Conservation (phyloP, 257 asterid species). For the Ophiorrhiza pumila region DNA sequence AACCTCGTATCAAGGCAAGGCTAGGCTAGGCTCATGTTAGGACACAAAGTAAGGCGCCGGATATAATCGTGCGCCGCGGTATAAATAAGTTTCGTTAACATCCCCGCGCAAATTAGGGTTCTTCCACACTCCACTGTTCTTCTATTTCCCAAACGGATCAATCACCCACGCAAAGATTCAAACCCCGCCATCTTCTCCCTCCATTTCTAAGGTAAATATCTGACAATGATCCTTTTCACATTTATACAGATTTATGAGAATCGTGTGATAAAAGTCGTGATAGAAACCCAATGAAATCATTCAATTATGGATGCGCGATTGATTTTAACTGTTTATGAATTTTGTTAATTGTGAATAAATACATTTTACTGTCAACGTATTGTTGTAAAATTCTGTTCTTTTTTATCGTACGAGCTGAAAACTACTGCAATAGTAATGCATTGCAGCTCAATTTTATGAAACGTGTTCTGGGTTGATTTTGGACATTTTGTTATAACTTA, state of each 20-base stretch:
- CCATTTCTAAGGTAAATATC: neutral
- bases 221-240: neutral
- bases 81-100: conserved; percentile 23
- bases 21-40: neutral
- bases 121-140: conserved; percentile 15
- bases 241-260: neutral
- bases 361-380: neutral
- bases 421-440: neutral
- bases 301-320: neutral
- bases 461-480: neutral
- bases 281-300: neutral
- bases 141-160: conserved; percentile 25
- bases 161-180: conserved; percentile 2
- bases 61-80: conserved; percentile 66
- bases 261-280: neutral
- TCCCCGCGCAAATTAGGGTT: conserved; percentile 94
- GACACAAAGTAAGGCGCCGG: conserved; percentile 36
- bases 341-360: neutral
- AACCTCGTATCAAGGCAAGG: no score
- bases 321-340: neutral
- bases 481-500: no score
- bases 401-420: neutral
- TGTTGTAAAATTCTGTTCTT: neutral
- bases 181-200: neutral
- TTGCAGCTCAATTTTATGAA: neutral